Conservation (phyloP, 495 filamentous ascomycete genomes). For the Penicillium alfredii region DNA sequence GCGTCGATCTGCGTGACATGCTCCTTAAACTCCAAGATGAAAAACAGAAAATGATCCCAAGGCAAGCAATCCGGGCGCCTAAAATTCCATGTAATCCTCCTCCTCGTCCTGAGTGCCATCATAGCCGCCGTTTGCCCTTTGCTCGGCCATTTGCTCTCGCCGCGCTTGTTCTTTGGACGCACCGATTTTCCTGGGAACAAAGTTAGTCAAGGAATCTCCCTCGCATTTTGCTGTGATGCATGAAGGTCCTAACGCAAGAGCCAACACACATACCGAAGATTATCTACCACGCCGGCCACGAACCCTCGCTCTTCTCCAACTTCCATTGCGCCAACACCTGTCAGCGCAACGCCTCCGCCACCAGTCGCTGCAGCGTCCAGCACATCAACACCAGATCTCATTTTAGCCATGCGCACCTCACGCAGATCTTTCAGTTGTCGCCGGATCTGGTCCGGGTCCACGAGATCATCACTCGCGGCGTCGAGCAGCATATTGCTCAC, state of each 20-base stretch:
- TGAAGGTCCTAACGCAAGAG: too few species aligned
- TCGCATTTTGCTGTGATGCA: too few species aligned
- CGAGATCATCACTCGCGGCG: conserved; percentile 78
- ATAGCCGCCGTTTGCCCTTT: conserved; percentile 36
- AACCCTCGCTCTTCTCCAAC: conserved; percentile 81
- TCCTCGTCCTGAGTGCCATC: conserved; percentile 40
- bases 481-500: conserved; percentile 78
- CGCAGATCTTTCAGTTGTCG: conserved; percentile 73
- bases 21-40: conserved; percentile 23
- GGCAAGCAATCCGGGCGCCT: conserved; percentile 15
- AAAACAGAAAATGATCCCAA: conserved; percentile 1
- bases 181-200: conserved; percentile 33
- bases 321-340: conserved; percentile 88
- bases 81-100: conserved; percentile 47
- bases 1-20: conserved; percentile 16
- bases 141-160: conserved; percentile 41
- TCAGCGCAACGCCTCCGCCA: conserved; percentile 68
- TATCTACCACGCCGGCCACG: conserved; percentile 79
- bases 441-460: conserved; percentile 66
- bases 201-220: conserved; percentile 3
- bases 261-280: conserved; percentile 62
- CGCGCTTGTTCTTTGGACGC: conserved; percentile 45
- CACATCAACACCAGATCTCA: conserved; percentile 64
- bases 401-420: conserved; percentile 85
- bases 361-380: conserved; percentile 55